A percentile compares a stretch with the other conserved stretches of the same genome.
These are phyloP conservation scores for Canavalia gladiata DNA, from an alignment of 306 rosid species.

Conservation along the genomic window DNA sequence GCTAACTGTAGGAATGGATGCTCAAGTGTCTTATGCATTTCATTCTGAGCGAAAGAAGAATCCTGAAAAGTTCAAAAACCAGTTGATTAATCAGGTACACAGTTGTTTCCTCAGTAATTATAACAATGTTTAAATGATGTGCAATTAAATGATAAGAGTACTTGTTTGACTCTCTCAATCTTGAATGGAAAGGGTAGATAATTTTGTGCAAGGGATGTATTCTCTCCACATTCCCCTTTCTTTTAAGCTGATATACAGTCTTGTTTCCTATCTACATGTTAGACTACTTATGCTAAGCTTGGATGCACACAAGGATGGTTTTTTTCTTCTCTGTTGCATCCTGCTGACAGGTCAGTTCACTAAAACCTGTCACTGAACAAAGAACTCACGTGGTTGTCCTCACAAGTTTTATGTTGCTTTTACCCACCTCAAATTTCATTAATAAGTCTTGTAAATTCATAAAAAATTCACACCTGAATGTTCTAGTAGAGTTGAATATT, in stretches of 20 bases:
- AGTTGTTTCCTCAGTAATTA: constrained; percentile 27
- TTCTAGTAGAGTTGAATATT: constrained; percentile 6
- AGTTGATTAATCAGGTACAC: constrained; percentile 82
- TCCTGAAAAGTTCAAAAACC: constrained; percentile 94
- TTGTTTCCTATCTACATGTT: constrained; percentile 43
- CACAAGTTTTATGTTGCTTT: neutral
- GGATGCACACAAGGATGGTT: constrained; percentile 95
- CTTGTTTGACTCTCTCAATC: constrained; percentile 27
- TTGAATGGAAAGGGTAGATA: constrained; percentile 34
- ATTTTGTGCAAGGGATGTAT: constrained; percentile 34
- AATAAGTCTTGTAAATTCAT: constrained; percentile 36
- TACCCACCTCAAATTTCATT: constrained; percentile 22
- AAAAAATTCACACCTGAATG: neutral
- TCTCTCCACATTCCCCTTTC: neutral
- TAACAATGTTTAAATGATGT: neutral
- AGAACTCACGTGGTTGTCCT: constrained; percentile 21
- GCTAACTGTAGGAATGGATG: constrained; percentile 84
- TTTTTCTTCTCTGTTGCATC: constrained; percentile 68
- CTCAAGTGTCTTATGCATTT: constrained; percentile 96
- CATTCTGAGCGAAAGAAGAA: constrained; percentile 92
- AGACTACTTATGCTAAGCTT: constrained; percentile 90
- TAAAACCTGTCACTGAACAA: constrained; percentile 32
- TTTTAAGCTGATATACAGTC: constrained; percentile 12
- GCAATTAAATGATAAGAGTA: neutral
- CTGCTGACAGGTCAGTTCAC: constrained; percentile 68